Evolutionary conservation across 2,329 filamentous ascomycete genomes (phyloP), one percentile per base, ranked within the genome.

Genomic region (Paraconiothyrium sp.): DNA sequence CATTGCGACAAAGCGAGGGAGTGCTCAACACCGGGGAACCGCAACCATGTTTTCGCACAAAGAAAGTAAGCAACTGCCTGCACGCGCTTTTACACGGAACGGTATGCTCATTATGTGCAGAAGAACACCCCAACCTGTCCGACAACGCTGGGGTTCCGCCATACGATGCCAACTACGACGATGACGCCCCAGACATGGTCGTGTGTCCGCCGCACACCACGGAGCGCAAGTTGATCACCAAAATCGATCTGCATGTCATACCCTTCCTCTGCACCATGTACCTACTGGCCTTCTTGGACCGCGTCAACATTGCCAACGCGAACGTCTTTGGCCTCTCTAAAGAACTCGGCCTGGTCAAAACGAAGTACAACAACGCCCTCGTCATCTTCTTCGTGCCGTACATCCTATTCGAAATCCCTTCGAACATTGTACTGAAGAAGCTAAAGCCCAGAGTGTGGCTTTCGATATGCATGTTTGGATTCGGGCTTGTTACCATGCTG

Each of bases 401-500:
- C 58, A 77, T 85, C n/a, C 71, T 85, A 2, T 82, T 84, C 62
- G 84, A 86, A 61, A 84, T 86, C 24, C 84, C 84, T 0, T 82
- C 80, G 30, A 86, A 86, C 58, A 73, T 86, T 20, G 64, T 86
- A 2, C 75, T 86, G 51, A 85, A 85, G 72, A 81, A 81, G 58
- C 78, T 86, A 63, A 83, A 81, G 65, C 84, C 84, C 0, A 81
- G 84, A 63, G 68, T 85, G 27, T 86, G 84, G 84, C 77, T 97
- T 27, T 89, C 90, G 4, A 75, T 88, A 56, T 97, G 94, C 81
- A 97, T 97, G 90, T 91, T 94, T 66, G 81, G 88, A 60, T 97
- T 97, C 68, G 92, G 92, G 10, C 81, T 96, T 24, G 69, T 90
- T 48, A 92, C 90, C 22, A 83, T 92, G 41, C 85, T 88, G 69